phyloP scores from a whole-genome alignment of 805 yeast species.

The Starmerella stigmatis region DNA sequence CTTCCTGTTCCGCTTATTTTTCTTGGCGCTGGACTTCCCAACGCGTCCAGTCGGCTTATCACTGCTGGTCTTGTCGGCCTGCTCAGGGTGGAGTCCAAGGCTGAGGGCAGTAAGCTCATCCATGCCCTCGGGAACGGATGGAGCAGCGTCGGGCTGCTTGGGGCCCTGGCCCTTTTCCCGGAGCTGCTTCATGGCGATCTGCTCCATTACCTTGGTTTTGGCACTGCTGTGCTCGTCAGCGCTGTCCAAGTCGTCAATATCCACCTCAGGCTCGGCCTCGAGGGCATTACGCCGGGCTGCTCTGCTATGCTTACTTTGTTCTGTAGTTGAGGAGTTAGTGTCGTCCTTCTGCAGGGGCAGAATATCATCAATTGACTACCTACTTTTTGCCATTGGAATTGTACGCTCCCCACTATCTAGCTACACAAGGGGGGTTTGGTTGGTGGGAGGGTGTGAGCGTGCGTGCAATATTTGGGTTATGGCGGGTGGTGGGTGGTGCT shows the following conservation, averaged over 20 bases:
- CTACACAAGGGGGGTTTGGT: no score
- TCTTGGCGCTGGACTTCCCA: constrained; percentile 7
- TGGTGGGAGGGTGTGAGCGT: not conserved
- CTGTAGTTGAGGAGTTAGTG: constrained; percentile 2
- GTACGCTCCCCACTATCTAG: no score
- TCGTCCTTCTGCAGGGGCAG: not conserved
- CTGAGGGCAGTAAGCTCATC: constrained; percentile 18
- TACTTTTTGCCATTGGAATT: constrained; percentile 14
- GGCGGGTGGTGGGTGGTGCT: no score
- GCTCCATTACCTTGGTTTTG: constrained; percentile 15
- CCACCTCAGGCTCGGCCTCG: constrained; percentile 11
- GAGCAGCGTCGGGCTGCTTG: not conserved
- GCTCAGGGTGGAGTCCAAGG: constrained; percentile 15
- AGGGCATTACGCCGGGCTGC: constrained; percentile 21
- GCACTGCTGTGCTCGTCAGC: constrained; percentile 3
- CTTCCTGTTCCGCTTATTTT: constrained; percentile 18
- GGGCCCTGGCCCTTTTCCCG: constrained; percentile 5
- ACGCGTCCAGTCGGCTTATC: not conserved
- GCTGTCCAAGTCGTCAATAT: not conserved
- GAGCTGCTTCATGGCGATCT: constrained; percentile 18
- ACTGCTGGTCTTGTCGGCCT: not conserved
- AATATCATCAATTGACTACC: constrained; percentile 1
- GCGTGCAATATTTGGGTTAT: no score
- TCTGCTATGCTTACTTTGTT: constrained; percentile 19
- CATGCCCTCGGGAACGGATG: constrained; percentile 6